Conservation (phyloP, 108 stramenopile genomes). For the Cyclotella atomus region DNA sequence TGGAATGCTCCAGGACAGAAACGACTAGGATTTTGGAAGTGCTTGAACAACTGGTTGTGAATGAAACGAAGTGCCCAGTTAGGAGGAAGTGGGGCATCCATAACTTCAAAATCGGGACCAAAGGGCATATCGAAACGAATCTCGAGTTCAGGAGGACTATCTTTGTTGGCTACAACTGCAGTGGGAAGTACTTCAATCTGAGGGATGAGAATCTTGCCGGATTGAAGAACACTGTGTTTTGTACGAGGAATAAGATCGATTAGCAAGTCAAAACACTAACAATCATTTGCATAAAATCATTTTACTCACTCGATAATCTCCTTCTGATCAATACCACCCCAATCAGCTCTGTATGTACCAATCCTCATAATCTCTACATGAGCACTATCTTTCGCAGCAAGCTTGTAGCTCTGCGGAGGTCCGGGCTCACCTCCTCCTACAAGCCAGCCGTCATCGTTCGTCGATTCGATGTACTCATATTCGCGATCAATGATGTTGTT, state of each 20-base stretch:
- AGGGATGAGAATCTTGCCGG: slow-evolving; percentile 81
- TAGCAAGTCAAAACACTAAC: neutral
- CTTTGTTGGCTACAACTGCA: slow-evolving; percentile 81
- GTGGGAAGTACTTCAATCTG: slow-evolving; percentile 88
- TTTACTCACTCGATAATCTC: slow-evolving; percentile 66
- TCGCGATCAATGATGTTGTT: slow-evolving; percentile 71
- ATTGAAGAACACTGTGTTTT: slow-evolving; percentile 50
- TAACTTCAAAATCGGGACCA: slow-evolving; percentile 58
- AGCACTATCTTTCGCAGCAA: slow-evolving; percentile 80
- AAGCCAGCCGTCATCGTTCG: slow-evolving; percentile 92
- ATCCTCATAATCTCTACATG: slow-evolving; percentile 91
- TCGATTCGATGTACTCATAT: slow-evolving; percentile 74
- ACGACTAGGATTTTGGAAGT: slow-evolving; percentile 70
- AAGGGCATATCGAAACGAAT: slow-evolving; percentile 87
- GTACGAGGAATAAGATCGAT: neutral
- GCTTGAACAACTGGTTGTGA: slow-evolving; percentile 87
- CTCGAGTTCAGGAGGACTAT: slow-evolving; percentile 83
- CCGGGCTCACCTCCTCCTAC: slow-evolving; percentile 91
- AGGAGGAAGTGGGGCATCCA: slow-evolving; percentile 55
- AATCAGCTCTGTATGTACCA: slow-evolving; percentile 80
- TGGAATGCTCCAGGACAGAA: slow-evolving; percentile 90
- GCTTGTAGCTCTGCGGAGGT: slow-evolving; percentile 77
- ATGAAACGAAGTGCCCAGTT: slow-evolving; percentile 90
- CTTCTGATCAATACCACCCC: slow-evolving; percentile 77
- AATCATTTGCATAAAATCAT: neutral